Conservation (phyloP, 2,329 filamentous ascomycete genomes). For the Seiridium cupressi region DNA sequence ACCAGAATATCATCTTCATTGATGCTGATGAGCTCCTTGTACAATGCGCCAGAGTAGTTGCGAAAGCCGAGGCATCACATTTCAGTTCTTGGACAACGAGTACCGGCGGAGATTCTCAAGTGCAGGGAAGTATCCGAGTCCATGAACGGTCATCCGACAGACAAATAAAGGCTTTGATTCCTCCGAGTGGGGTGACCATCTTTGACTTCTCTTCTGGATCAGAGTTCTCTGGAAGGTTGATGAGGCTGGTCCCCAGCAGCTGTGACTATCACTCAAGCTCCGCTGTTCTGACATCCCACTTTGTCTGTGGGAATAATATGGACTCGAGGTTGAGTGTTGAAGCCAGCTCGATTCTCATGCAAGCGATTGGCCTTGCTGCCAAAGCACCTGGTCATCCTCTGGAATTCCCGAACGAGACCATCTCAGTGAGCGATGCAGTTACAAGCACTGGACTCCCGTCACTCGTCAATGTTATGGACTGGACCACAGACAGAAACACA, state of each 20-base stretch:
- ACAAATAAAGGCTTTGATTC: constrained; percentile 27
- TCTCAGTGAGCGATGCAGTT: constrained; percentile 17
- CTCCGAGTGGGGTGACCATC: constrained; percentile 17
- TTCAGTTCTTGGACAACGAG: neutral
- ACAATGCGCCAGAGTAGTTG: neutral
- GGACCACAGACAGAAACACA: constrained; percentile 31
- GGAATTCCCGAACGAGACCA: constrained; percentile 2
- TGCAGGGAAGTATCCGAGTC: constrained; percentile 7
- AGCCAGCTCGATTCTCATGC: neutral
- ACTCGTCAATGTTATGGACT: constrained; percentile 35
- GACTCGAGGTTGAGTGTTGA: neutral
- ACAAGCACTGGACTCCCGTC: neutral
- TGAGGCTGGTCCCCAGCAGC: constrained; percentile 19
- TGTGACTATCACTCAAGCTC: constrained; percentile 23
- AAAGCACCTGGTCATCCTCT: constrained; percentile 13
- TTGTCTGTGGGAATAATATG: neutral
- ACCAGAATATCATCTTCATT: neutral
- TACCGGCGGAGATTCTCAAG: neutral
- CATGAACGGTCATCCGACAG: constrained; percentile 25
- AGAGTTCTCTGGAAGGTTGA: constrained; percentile 24
- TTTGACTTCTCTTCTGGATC: constrained; percentile 30
- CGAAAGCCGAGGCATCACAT: neutral
- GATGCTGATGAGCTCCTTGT: neutral
- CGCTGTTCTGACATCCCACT: constrained; percentile 13
- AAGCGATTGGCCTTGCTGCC: constrained; percentile 14